These are phyloP conservation scores for Pichia sp. DNA, from an alignment of 1,139 yeast species.

Conservation along the genomic window DNA sequence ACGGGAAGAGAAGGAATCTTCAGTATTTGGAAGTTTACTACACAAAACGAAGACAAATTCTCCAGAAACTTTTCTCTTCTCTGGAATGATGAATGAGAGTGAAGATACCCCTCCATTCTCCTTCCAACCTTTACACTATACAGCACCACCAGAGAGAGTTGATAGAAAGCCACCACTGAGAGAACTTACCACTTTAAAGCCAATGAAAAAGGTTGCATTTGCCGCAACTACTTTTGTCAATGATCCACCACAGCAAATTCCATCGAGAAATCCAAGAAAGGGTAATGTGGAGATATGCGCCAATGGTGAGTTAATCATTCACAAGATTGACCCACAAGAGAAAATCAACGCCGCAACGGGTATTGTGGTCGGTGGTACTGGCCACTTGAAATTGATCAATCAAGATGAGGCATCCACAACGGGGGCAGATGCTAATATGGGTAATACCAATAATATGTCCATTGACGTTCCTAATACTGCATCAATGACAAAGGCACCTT, in stretches of 20 bases:
- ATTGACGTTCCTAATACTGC: conserved; percentile 28
- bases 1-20: conserved; percentile 15
- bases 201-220: conserved; percentile 64
- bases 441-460: conserved; percentile 3
- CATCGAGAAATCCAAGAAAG: conserved; percentile 72
- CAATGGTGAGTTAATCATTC: conserved; percentile 54
- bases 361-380: conserved; percentile 73
- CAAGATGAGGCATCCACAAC: conserved; percentile 8
- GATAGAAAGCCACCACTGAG: conserved; percentile 24
- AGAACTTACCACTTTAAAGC: conserved; percentile 31
- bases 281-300: conserved; percentile 69
- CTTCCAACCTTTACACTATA: conserved; percentile 15
- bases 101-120: conserved; percentile 20
- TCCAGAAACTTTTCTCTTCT: conserved; percentile 12
- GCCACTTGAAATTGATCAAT: conserved; percentile 41
- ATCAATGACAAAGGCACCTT: conserved; percentile 24
- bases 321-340: conserved; percentile 59
- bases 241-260: conserved; percentile 96
- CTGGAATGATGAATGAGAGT: conserved; percentile 19
- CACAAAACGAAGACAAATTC: conserved; percentile 22
- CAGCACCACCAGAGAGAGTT: conserved; percentile 23
- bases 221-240: conserved; percentile 65
- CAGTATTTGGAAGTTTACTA: conserved; percentile 24
- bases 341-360: conserved; percentile 50
- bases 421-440: conserved; percentile 1